Evolutionary conservation across 2,329 filamentous ascomycete genomes (phyloP), one percentile per base, ranked within the genome.

Genomic region (Aspergillus viridinutans): DNA sequence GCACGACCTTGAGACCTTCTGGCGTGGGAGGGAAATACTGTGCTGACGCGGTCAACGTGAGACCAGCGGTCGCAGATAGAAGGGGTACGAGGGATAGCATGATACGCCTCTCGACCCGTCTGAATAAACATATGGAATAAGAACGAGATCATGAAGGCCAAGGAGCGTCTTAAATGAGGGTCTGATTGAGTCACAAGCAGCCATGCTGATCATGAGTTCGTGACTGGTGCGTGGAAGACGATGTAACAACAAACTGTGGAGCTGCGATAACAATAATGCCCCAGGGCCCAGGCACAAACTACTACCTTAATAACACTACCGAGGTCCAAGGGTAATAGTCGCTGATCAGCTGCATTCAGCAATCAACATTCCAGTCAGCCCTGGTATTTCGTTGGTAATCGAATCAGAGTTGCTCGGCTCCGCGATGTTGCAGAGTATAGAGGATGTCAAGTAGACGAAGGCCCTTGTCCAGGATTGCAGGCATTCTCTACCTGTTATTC

Each of bases 11-110:
- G 29, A 78, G 54, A n/a, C 69, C 72, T 53, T 76, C 69, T 1
- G 75, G 76, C 1, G 66, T 66, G 7, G 76, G 73, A 38, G 77
- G 77, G 57, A 78, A 78, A 54, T 73, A 74, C 28, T 73, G 70
- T 28, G 66, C 70, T 3, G 59, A 58, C 17, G 63, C 67, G 40
- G 58, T 40, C 9, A 58, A 58, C 35, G 52, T 62, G 47, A 73
- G 53, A 26, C 56, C 56, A 12, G 62, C 55, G 21, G 59, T 58
- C 54, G 58, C 51, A 25, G 62, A 49, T 3, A 51, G 23, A 26
- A 57, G 23, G 21, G 56, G 32, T 3, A 49, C 25, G 23, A 62
- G 50, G 12, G 52, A 64, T 32, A 52, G 54, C 63, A 65, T 62
- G 50, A 49, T 38, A 38, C 28, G 9, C 32, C 23, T 42, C 26